Percentiles rank a stretch among this genome's conserved stretches.
These are phyloP conservation scores for Xylaria scruposa DNA, from an alignment of 495 filamentous ascomycete species.

Conservation along the genomic window DNA sequence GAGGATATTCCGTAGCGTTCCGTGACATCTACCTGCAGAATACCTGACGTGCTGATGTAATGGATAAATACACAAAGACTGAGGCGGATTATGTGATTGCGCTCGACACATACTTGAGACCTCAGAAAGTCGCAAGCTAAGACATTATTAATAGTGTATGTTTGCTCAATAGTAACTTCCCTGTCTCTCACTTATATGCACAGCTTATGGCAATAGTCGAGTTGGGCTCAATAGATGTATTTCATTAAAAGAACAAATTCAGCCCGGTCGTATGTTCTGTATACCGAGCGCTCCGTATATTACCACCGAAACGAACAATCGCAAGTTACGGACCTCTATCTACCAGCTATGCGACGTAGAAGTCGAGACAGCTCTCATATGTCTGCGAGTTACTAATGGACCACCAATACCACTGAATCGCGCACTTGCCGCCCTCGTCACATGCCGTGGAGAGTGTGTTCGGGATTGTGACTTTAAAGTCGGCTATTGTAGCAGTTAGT, in stretches of 20 bases:
- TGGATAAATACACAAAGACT: neutral
- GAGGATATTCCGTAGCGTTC: too few relatives aligned
- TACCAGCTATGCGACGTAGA: conserved; percentile 5
- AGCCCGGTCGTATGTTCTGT: neutral
- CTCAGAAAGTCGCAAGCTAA: neutral
- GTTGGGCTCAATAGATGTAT: neutral
- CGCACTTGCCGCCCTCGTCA: conserved; percentile 25
- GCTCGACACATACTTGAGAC: neutral
- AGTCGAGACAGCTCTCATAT: conserved; percentile 26
- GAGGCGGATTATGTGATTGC: neutral
- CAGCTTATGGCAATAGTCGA: neutral
- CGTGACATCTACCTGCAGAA: neutral
- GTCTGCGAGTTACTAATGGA: conserved; percentile 26
- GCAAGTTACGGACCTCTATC: neutral
- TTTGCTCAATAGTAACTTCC: neutral
- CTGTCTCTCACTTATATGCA: neutral
- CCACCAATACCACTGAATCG: conserved; percentile 30
- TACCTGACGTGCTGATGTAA: neutral
- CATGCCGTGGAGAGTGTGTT: conserved; percentile 15
- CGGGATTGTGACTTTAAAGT: conserved; percentile 23
- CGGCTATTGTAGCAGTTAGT: conserved; percentile 6
- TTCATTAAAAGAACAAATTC: neutral
- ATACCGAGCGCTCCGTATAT: neutral
- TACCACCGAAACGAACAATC: neutral
- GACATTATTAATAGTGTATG: neutral